Conservation (phyloP, 495 filamentous ascomycete genomes). For the Melanomma pulvis-pyrius region DNA sequence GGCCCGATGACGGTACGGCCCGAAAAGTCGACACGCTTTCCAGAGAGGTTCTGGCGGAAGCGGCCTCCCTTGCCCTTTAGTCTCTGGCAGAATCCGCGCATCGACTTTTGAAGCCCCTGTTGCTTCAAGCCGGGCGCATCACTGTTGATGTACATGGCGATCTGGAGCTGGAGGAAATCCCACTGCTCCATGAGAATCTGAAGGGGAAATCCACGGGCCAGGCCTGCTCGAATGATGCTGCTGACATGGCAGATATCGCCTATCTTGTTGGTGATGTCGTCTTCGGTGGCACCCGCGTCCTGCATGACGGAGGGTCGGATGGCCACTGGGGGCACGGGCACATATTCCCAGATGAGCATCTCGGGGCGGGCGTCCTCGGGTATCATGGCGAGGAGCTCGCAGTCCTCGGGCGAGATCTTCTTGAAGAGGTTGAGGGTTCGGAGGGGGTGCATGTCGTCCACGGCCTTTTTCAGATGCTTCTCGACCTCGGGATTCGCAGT, state of each 20-base stretch:
- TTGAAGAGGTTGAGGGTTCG: slow-evolving; percentile 88
- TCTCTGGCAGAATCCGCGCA: slow-evolving; percentile 90
- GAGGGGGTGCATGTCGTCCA: slow-evolving; percentile 91
- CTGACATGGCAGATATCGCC: slow-evolving; percentile 92
- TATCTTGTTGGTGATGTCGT: slow-evolving; percentile 92
- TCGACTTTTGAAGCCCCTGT: slow-evolving; percentile 74
- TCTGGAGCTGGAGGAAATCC: slow-evolving; percentile 93
- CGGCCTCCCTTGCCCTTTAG: slow-evolving; percentile 97
- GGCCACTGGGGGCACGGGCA: slow-evolving; percentile 89
- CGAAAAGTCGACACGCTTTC: slow-evolving; percentile 98
- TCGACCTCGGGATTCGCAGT: slow-evolving; percentile 78
- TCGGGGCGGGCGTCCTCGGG: slow-evolving; percentile 86
- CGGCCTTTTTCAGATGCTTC: slow-evolving; percentile 82
- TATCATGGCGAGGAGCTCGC: slow-evolving; percentile 86
- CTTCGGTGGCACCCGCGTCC: slow-evolving; percentile 88
- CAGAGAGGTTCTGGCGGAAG: slow-evolving; percentile 93
- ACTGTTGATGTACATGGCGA: slow-evolving; percentile 97
- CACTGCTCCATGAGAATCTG: slow-evolving; percentile 96
- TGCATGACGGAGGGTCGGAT: slow-evolving; percentile 92
- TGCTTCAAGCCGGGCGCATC: slow-evolving; percentile 86
- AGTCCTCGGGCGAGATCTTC: slow-evolving; percentile 79
- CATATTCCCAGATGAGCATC: slow-evolving; percentile 97
- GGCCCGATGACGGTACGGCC: slow-evolving; percentile 96
- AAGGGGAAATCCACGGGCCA: slow-evolving; percentile 79
- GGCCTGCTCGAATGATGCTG: slow-evolving; percentile 73